Percentiles rank a stretch among this genome's conserved stretches.
Conservation (phyloP, 768 basidiomycete genomes). For the Tylopilus sp. region DNA sequence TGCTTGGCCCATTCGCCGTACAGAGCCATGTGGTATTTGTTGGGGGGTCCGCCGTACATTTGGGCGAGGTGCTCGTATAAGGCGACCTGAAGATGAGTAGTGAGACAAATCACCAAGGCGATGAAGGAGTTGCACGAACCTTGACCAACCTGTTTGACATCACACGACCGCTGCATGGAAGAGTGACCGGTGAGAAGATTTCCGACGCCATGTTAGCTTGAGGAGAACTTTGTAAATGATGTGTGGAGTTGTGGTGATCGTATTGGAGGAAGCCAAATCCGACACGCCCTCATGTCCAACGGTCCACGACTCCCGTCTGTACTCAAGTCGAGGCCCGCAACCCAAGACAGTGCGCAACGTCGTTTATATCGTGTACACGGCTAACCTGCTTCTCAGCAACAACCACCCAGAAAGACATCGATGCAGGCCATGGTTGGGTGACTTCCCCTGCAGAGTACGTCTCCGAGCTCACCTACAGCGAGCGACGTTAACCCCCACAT, state of each 20-base stretch:
- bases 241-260: background rate
- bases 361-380: background rate
- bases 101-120: background rate
- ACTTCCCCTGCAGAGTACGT: slow-evolving; percentile 65
- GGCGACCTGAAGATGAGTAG: slow-evolving; percentile 61
- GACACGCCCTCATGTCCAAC: slow-evolving; percentile 9
- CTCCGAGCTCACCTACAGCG: background rate
- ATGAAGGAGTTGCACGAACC: slow-evolving; percentile 30
- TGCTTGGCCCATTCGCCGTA: slow-evolving; percentile 75
- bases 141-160: slow-evolving; percentile 53
- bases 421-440: slow-evolving; percentile 52
- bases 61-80: slow-evolving; percentile 82
- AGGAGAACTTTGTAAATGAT: background rate
- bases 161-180: slow-evolving; percentile 33
- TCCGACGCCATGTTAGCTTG: slow-evolving; percentile 12
- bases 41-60: slow-evolving; percentile 70
- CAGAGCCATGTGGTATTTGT: slow-evolving; percentile 54
- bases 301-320: slow-evolving; percentile 33
- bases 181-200: slow-evolving; percentile 25
- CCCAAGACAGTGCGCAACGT: slow-evolving; percentile 27
- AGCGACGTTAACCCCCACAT: slow-evolving; percentile 6
- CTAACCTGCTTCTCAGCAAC: slow-evolving; percentile 33
- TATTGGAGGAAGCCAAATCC: background rate
- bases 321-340: slow-evolving; percentile 32
- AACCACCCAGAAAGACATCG: slow-evolving; percentile 54